Evolutionary conservation across 108 stramenopile species (phyloP).

Genomic region (Pseudonitzschia multistriata): DNA sequence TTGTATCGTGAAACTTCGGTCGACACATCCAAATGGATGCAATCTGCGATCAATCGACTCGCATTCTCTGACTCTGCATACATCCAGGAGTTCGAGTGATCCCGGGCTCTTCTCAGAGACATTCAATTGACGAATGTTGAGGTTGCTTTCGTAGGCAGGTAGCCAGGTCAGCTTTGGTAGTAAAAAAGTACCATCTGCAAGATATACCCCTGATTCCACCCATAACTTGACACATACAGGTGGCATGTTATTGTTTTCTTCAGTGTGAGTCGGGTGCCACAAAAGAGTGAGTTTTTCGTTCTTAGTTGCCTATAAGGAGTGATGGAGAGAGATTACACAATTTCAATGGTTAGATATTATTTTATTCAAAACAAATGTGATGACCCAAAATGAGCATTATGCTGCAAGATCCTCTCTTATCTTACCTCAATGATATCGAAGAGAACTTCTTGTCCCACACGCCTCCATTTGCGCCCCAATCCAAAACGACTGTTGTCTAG

Average conservation of each 20-base stretch:
- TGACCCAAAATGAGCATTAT: slow-evolving; percentile 5
- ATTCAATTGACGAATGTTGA: slow-evolving; percentile 23
- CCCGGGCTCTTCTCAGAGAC: slow-evolving; percentile 23
- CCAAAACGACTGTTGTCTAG: slow-evolving; percentile 7
- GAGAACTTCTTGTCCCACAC: slow-evolving; percentile 25
- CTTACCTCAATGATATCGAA: slow-evolving; percentile 33
- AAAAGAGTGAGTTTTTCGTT: slow-evolving; percentile 41
- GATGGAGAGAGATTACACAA: slow-evolving; percentile 10
- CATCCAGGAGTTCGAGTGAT: slow-evolving; percentile 52
- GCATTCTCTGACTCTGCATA: slow-evolving; percentile 44
- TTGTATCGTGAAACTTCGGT: slow-evolving; percentile 43
- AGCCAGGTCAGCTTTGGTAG: slow-evolving; percentile 54
- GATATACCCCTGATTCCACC: slow-evolving; percentile 54
- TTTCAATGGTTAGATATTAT: background rate
- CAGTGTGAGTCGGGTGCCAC: slow-evolving; percentile 49
- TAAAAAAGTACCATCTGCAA: slow-evolving; percentile 47
- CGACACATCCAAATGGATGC: slow-evolving; percentile 42
- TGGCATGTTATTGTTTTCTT: slow-evolving; percentile 18
- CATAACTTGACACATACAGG: slow-evolving; percentile 45
- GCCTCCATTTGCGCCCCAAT: slow-evolving; percentile 15
- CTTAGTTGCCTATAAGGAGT: slow-evolving; percentile 26
- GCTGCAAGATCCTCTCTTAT: background rate
- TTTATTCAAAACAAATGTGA: background rate
- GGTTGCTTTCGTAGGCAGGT: slow-evolving; percentile 30
- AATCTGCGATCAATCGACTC: slow-evolving; percentile 36